Percentiles rank a stretch among this genome's conserved stretches.
These are phyloP conservation scores for Dentipellis fragilis DNA, from an alignment of 768 basidiomycete species.

Conservation along the genomic window DNA sequence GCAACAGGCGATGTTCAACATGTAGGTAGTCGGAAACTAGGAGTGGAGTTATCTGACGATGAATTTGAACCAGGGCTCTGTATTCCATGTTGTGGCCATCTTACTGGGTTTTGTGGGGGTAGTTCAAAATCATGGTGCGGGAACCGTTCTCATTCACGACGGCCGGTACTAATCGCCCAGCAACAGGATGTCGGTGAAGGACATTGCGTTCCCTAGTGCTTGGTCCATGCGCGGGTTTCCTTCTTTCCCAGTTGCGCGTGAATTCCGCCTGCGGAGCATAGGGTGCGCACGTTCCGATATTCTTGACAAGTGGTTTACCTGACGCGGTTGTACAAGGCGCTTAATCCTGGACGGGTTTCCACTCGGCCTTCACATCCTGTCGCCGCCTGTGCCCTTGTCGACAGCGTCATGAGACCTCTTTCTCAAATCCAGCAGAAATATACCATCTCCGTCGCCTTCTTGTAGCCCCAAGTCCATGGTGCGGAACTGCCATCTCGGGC, in stretches of 20 bases:
- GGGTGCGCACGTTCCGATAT: constrained; percentile 18
- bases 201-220: constrained; percentile 14
- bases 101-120: constrained; percentile 35
- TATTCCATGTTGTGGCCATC: constrained; percentile 30
- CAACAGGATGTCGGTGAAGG: constrained; percentile 42
- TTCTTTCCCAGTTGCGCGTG: constrained; percentile 33
- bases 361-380: constrained; percentile 41
- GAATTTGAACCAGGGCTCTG: constrained; percentile 37
- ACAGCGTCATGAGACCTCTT: constrained; percentile 16
- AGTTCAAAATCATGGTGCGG: constrained; percentile 38
- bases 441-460: not conserved
- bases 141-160: not conserved
- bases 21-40: constrained; percentile 38
- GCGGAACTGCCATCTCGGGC: constrained; percentile 31
- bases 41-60: constrained; percentile 47
- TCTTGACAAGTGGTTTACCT: not conserved
- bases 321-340: constrained; percentile 30
- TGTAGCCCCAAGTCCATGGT: too few species aligned
- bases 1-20: constrained; percentile 30
- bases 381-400: constrained; percentile 26
- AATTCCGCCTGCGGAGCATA: constrained; percentile 42
- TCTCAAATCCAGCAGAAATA: not conserved
- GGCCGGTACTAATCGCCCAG: not conserved
- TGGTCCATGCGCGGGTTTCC: not conserved
- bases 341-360: constrained; percentile 45